Evolutionary conservation across 805 yeast genomes (phyloP).

Genomic region (Jamesozyma hellenica): DNA sequence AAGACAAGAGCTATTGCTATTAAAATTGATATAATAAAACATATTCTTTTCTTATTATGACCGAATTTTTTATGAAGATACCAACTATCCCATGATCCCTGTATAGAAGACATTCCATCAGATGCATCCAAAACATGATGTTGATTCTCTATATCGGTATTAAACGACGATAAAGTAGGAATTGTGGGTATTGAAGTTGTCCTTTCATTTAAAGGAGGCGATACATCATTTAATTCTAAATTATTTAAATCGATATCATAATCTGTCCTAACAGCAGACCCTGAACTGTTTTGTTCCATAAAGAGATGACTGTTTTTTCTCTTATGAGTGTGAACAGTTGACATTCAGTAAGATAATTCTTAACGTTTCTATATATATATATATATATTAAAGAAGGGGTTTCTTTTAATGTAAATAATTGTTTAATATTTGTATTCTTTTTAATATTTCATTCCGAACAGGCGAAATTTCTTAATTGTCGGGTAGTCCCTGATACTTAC

Average conservation of each 20-base stretch:
- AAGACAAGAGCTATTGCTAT: conserved; percentile 1
- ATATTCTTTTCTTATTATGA: conserved; percentile 3
- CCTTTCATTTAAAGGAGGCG: conserved; percentile 3
- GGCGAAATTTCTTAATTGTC: too few species aligned
- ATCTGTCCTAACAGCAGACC: conserved; percentile 9
- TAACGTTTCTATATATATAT: not conserved
- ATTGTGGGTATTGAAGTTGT: conserved; percentile 1
- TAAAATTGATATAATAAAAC: not conserved
- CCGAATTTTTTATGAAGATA: conserved; percentile 7
- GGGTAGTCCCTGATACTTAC: too few species aligned
- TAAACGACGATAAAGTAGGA: not conserved
- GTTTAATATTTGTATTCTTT: too few species aligned
- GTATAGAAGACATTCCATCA: not conserved
- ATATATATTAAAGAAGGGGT: not conserved
- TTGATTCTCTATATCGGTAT: conserved; percentile 5
- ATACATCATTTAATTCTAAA: conserved; percentile 3
- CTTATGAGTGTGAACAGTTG: conserved; percentile 15
- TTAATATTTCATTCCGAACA: too few species aligned
- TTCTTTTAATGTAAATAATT: too few species aligned
- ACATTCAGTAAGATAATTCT: too few species aligned
- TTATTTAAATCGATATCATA: conserved; percentile 2
- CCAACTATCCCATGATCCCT: conserved; percentile 6
- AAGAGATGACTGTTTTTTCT: conserved; percentile 25
- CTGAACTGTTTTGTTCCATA: conserved; percentile 21
- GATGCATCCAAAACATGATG: not conserved